Evolutionary conservation across 306 rosid genomes (phyloP).

Genomic region (Dalbergia cultrata): DNA sequence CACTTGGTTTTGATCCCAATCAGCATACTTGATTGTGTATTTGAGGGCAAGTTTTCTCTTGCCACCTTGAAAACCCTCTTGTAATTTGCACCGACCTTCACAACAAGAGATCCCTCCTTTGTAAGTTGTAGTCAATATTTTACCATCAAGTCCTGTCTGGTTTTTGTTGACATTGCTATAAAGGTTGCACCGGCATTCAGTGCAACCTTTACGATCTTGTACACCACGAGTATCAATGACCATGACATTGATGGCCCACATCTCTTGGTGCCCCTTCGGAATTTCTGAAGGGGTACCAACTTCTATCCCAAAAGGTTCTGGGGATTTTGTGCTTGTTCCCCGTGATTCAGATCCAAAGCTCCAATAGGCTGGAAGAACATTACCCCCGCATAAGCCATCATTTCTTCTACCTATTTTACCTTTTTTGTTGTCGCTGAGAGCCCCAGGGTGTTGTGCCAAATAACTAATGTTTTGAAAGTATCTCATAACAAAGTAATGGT

Average conservation of each 20-base stretch:
- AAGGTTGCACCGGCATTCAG: conserved; percentile 1
- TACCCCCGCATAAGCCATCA: neutral
- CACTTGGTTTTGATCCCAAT: conserved; percentile 18
- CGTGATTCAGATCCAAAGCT: conserved; percentile 6
- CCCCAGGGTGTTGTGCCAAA: no score
- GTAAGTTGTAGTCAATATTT: neutral
- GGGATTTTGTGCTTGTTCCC: neutral
- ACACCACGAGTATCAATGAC: conserved; percentile 1
- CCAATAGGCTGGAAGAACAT: conserved; percentile 1
- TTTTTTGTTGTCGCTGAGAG: no score
- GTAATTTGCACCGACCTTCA: conserved; percentile 5
- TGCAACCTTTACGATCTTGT: neutral
- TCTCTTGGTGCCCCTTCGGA: conserved; percentile 1
- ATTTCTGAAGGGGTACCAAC: neutral
- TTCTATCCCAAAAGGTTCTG: conserved; percentile 19
- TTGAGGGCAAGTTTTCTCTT: neutral
- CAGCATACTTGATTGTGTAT: conserved; percentile 29
- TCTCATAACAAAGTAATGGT: no score
- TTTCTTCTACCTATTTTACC: neutral
- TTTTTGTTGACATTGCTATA: neutral
- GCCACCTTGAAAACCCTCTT: neutral
- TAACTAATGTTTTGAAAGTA: no score
- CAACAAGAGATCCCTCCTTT: conserved; percentile 46
- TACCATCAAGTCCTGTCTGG: neutral
- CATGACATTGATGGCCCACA: neutral